Conservation (phyloP, 805 yeast genomes). For the Pichia deserticola region DNA sequence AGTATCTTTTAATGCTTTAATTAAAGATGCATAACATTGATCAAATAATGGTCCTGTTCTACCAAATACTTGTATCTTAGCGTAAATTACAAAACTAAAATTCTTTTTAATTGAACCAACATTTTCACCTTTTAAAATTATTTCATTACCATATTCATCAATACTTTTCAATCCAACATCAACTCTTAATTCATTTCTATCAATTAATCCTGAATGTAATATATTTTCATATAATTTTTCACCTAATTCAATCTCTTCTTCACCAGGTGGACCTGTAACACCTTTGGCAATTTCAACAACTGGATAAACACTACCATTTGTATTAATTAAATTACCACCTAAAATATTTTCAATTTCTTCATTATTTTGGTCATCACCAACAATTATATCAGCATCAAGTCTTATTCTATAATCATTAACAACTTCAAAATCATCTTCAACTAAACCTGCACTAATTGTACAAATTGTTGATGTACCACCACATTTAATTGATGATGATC, state of each 20-base stretch:
- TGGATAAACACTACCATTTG: slow-evolving; percentile 50
- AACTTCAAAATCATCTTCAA: slow-evolving; percentile 44
- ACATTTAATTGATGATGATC: slow-evolving; percentile 60
- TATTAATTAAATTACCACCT: slow-evolving; percentile 10
- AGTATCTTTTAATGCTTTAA: slow-evolving; percentile 53
- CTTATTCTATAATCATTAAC: slow-evolving; percentile 35
- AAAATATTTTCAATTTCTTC: slow-evolving; percentile 4
- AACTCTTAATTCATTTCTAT: slow-evolving; percentile 46
- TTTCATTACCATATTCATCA: slow-evolving; percentile 42
- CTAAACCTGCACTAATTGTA: slow-evolving; percentile 58
- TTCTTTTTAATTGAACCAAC: slow-evolving; percentile 34
- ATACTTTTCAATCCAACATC: slow-evolving; percentile 43
- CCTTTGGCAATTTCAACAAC: slow-evolving; percentile 74
- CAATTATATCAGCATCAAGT: slow-evolving; percentile 31
- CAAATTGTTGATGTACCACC: slow-evolving; percentile 74
- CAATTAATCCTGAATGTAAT: slow-evolving; percentile 47
- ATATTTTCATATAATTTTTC: slow-evolving; percentile 59
- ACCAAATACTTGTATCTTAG: slow-evolving; percentile 69
- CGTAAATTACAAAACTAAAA: slow-evolving; percentile 57
- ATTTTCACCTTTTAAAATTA: slow-evolving; percentile 38
- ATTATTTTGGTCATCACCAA: slow-evolving; percentile 12
- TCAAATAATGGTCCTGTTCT: slow-evolving; percentile 80
- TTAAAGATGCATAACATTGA: slow-evolving; percentile 59
- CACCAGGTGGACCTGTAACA: slow-evolving; percentile 71
- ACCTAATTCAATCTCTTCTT: slow-evolving; percentile 72